phyloP scores from a whole-genome alignment of 2,329 filamentous ascomycete species.

The Paecilomyces formosus region DNA sequence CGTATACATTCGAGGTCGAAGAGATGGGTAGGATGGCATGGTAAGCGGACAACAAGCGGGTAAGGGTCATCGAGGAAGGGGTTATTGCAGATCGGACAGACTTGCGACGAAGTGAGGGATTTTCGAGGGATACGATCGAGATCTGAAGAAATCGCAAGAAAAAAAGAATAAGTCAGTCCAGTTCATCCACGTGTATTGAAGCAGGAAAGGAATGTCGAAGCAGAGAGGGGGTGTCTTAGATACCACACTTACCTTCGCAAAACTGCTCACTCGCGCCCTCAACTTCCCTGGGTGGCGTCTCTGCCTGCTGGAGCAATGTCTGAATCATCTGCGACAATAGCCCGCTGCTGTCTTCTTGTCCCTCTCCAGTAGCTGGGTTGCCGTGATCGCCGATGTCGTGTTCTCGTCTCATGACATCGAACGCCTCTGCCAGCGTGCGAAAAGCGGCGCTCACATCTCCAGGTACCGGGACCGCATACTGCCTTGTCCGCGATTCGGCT shows the following conservation, averaged over 20 bases:
- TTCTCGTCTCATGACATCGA: slow-evolving; percentile 49
- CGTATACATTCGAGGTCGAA: slow-evolving; percentile 60
- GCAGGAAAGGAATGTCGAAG: neutral
- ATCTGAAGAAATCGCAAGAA: slow-evolving; percentile 22
- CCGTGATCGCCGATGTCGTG: slow-evolving; percentile 19
- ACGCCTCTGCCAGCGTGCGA: slow-evolving; percentile 53
- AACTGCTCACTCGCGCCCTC: slow-evolving; percentile 56
- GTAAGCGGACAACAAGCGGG: slow-evolving; percentile 56
- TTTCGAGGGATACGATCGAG: slow-evolving; percentile 53
- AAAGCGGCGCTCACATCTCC: slow-evolving; percentile 54
- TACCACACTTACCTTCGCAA: slow-evolving; percentile 39
- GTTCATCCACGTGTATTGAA: neutral
- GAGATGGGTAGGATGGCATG: slow-evolving; percentile 54
- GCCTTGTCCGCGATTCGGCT: slow-evolving; percentile 43
- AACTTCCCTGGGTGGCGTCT: slow-evolving; percentile 53
- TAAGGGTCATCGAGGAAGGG: slow-evolving; percentile 56
- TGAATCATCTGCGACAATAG: slow-evolving; percentile 51
- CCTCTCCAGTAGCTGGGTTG: slow-evolving; percentile 38
- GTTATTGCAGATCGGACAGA: slow-evolving; percentile 55
- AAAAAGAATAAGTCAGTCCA: neutral
- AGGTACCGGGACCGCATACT: slow-evolving; percentile 53
- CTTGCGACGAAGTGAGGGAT: slow-evolving; percentile 45
- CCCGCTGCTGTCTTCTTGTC: slow-evolving; percentile 27
- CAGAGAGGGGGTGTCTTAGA: neutral
- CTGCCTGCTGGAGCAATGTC: slow-evolving; percentile 47